Evolutionary conservation across 2,329 filamentous ascomycete species (phyloP), one percentile per base, ranked within the genome.

Genomic region (Kalaharituber pfeilii): DNA sequence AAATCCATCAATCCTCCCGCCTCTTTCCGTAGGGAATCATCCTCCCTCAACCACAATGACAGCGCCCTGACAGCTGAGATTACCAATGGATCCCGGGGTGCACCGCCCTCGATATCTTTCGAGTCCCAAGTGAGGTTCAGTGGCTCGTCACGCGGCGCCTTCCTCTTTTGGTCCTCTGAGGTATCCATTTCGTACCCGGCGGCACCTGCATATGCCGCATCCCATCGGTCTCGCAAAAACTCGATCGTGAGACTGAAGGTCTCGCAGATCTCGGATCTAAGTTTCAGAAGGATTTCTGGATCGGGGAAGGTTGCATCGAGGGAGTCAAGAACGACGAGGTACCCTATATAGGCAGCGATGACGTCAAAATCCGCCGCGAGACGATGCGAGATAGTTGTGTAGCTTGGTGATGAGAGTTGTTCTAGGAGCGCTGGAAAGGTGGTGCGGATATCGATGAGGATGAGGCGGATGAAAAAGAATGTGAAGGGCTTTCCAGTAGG

Each of bases 221-320:
- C 81, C 77, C 78, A 84, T n/a, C 80, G 70, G 63, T 84, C 81
- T 39, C 80, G 75, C 1, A 84, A 71, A 64, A 79, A 81, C 66
- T 84, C 81, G 56, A 80, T 73, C 0, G 75, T 73, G 1, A 80
- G 66, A 0, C 77, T 78, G 63, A 83, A 72, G 2, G 80, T 78
- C 62, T 84, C 81, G 1, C 75, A 72, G 51, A 84, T 73, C 53
- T 73, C 70, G 50, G 73, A 76, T 36, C 78, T 73, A 5, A 84
- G 67, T 61, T 77, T 79, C 13, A 84, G 69, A 9, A 50, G 25
- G 15, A 13, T 28, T 50, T 50, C 47, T 25, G 27, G 24, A 15
- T 50, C 2, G 47, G 30, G 47, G 29, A 70, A 64, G 44, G 76
- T 67, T n/a, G 64, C 62, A 22, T 65, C 65, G 44, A 64, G 62